Percentiles rank a stretch among this genome's conserved stretches.
These are phyloP conservation scores for Gloeopeniophorella convolvens DNA, from an alignment of 768 basidiomycete species.

Conservation along the genomic window DNA sequence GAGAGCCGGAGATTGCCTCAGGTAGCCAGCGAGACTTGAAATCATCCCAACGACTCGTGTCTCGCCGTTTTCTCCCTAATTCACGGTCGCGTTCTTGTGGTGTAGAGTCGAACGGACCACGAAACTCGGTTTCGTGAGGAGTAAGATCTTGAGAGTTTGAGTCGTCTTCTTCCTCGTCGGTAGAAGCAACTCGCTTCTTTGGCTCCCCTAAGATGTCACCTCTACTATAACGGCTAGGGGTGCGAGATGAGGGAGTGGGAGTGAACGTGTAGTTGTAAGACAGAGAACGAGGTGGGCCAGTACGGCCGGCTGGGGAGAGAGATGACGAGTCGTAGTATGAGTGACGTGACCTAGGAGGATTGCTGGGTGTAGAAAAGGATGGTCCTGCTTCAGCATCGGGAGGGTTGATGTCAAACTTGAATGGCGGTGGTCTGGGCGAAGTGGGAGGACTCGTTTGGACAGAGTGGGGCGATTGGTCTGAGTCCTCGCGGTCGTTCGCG, in stretches of 20 bases:
- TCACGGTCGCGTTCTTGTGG: conserved; percentile 36
- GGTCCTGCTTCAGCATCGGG: background rate
- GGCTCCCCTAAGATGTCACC: conserved; percentile 27
- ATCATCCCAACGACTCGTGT: conserved; percentile 32
- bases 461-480: too few species aligned
- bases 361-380: background rate
- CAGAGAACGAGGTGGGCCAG: conserved; percentile 15
- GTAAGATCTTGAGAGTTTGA: conserved; percentile 29
- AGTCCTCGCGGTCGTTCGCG: too few species aligned
- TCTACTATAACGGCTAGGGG: conserved; percentile 18
- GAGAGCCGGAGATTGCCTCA: conserved; percentile 38
- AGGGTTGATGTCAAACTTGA: background rate
- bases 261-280: conserved; percentile 5
- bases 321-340: background rate
- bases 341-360: background rate
- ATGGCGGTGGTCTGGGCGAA: conserved; percentile 1
- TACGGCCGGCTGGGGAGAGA: conserved; percentile 13
- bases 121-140: conserved; percentile 42
- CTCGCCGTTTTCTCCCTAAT: conserved; percentile 43
- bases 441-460: background rate
- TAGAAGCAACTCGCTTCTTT: conserved; percentile 24
- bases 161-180: conserved; percentile 30
- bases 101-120: conserved; percentile 52
- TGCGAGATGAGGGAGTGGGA: conserved; percentile 3
- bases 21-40: conserved; percentile 49